These are phyloP conservation scores for Saxophila tyrrhenica DNA, from an alignment of 495 filamentous ascomycete genomes.

Conservation along the genomic window DNA sequence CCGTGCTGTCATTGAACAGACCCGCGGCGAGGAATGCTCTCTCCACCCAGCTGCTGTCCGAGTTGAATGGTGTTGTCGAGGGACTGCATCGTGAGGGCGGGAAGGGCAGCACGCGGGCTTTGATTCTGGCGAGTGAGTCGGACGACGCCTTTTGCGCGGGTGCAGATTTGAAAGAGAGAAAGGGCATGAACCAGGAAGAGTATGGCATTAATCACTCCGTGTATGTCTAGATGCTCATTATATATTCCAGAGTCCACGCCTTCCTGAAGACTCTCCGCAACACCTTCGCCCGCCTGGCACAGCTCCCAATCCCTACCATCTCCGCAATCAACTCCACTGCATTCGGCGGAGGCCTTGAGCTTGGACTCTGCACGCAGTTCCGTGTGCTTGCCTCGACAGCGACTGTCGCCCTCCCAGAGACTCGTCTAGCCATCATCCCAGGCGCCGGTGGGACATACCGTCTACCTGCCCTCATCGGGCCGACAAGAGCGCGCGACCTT, in stretches of 20 bases:
- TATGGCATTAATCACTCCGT: constrained; percentile 19
- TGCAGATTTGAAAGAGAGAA: constrained; percentile 84
- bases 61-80: constrained; percentile 57
- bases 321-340: constrained; percentile 68
- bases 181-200: constrained; percentile 60
- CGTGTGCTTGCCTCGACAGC: constrained; percentile 68
- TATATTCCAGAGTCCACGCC: constrained; percentile 44
- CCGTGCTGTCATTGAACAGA: constrained; percentile 75
- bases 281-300: constrained; percentile 55
- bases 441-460: constrained; percentile 89
- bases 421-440: constrained; percentile 81
- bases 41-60: constrained; percentile 60
- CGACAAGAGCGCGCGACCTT: constrained; percentile 64
- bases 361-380: constrained; percentile 75
- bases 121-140: constrained; percentile 67
- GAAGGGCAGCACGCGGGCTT: constrained; percentile 53
- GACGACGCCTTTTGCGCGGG: constrained; percentile 85
- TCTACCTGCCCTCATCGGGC: constrained; percentile 64
- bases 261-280: constrained; percentile 67
- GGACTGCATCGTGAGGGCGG: constrained; percentile 55
- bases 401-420: constrained; percentile 76
- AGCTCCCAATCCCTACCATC: constrained; percentile 78
- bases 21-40: constrained; percentile 82
- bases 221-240: not conserved
- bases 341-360: constrained; percentile 84